These are phyloP conservation scores for Ogataea methanolica DNA, from an alignment of 805 yeast genomes.

Conservation along the genomic window DNA sequence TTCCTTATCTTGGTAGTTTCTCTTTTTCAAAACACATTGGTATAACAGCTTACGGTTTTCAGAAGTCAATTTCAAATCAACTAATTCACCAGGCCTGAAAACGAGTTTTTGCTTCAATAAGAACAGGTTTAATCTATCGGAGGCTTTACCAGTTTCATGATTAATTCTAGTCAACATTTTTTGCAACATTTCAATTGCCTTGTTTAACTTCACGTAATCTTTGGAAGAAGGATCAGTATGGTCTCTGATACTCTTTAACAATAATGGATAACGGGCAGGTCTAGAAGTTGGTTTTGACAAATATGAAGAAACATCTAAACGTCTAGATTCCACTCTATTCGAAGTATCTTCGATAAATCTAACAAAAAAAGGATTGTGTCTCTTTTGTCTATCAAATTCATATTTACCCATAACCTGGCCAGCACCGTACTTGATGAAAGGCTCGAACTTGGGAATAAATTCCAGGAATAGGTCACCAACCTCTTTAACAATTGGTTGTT, in stretches of 20 bases:
- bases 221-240: constrained; percentile 72
- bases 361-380: constrained; percentile 87
- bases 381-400: constrained; percentile 90
- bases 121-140: constrained; percentile 86
- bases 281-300: constrained; percentile 93
- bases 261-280: constrained; percentile 88
- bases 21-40: constrained; percentile 70
- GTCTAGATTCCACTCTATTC: constrained; percentile 76
- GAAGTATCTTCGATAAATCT: constrained; percentile 89
- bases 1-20: constrained; percentile 65
- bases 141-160: constrained; percentile 87
- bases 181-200: constrained; percentile 71
- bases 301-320: constrained; percentile 88
- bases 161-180: constrained; percentile 75
- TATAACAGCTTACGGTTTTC: constrained; percentile 76
- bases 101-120: constrained; percentile 81
- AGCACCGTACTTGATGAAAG: constrained; percentile 90
- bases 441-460: constrained; percentile 81
- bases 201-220: constrained; percentile 62
- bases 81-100: constrained; percentile 76
- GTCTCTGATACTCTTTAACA: constrained; percentile 78
- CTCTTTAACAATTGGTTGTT: constrained; percentile 75
- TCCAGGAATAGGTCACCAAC: constrained; percentile 87
- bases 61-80: constrained; percentile 78
- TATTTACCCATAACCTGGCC: constrained; percentile 93